Evolutionary conservation across 768 basidiomycete species (phyloP).

Genomic region (Leccinum subtestaceum): DNA sequence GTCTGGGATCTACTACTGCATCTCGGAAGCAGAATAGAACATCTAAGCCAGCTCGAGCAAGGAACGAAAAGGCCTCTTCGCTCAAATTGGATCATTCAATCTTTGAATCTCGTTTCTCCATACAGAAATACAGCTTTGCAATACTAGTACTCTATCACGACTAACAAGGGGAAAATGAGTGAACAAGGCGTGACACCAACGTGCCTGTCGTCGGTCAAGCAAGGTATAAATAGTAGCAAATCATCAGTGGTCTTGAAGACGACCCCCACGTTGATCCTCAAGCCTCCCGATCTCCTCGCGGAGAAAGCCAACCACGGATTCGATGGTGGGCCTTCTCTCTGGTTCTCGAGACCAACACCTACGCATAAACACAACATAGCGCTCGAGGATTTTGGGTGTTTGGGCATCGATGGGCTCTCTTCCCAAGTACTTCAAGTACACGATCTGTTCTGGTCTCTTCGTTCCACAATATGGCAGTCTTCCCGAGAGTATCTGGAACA

Average conservation of each 20-base stretch:
- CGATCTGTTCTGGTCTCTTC: conserved; percentile 10
- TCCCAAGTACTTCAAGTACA: conserved; percentile 13
- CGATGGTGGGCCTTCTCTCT: conserved; percentile 11
- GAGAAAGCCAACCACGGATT: conserved; percentile 3
- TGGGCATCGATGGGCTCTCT: conserved; percentile 13
- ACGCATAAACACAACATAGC: conserved; percentile 4
- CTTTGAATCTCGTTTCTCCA: too few species aligned
- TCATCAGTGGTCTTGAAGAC: background rate
- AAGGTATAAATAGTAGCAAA: background rate
- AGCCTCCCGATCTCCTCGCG: background rate
- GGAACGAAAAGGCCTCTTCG: too few species aligned
- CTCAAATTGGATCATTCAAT: too few species aligned
- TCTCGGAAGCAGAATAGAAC: too few species aligned
- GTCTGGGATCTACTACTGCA: too few species aligned
- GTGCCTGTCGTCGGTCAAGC: background rate
- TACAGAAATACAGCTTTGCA: too few species aligned
- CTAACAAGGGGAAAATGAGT: too few species aligned
- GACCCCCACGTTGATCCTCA: background rate
- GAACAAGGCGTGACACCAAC: too few species aligned
- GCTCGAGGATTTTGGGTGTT: conserved; percentile 5
- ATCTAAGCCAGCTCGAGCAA: too few species aligned
- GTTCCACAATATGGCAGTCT: conserved; percentile 9
- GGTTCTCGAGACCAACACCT: conserved; percentile 12
- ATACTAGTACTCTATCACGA: too few species aligned
- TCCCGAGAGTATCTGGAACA: conserved; percentile 8